These are phyloP conservation scores for Cyphellophora europaea DNA, from an alignment of 2,329 filamentous ascomycete species.

Conservation along the genomic window DNA sequence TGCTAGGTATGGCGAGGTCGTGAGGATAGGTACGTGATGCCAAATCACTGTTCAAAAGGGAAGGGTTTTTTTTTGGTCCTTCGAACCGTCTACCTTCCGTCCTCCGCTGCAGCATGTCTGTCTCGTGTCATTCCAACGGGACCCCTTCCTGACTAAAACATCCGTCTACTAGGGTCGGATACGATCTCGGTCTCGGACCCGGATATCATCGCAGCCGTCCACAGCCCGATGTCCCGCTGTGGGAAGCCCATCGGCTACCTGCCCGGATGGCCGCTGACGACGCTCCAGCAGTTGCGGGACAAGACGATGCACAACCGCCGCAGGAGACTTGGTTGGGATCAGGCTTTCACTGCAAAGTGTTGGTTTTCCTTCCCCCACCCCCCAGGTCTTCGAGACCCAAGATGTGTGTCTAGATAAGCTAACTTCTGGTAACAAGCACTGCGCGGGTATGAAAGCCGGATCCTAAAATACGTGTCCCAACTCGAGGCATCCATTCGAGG, in stretches of 20 bases:
- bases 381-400: too few relatives aligned
- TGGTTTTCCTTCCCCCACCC: conserved; percentile 29
- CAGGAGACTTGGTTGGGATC: background rate
- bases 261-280: background rate
- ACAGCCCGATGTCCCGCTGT: conserved; percentile 19
- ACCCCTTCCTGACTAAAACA: conserved; percentile 1
- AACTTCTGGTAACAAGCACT: conserved; percentile 30
- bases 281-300: conserved; percentile 1
- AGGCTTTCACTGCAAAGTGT: conserved; percentile 21
- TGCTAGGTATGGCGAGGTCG: background rate
- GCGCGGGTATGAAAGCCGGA: conserved; percentile 30
- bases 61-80: too few relatives aligned
- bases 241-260: background rate
- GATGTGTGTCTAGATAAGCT: too few relatives aligned
- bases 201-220: conserved; percentile 27
- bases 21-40: background rate
- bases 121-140: background rate
- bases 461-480: conserved; percentile 26
- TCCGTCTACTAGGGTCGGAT: conserved; percentile 10
- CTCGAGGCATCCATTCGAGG: conserved; percentile 24
- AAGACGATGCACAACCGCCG: conserved; percentile 1
- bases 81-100: too few relatives aligned
- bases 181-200: conserved; percentile 22
- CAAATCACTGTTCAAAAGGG: too few relatives aligned
- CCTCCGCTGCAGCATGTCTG: too few relatives aligned